Evolutionary conservation across 768 basidiomycete genomes (phyloP).

Genomic region (Cystofilobasidium bisporidii): DNA sequence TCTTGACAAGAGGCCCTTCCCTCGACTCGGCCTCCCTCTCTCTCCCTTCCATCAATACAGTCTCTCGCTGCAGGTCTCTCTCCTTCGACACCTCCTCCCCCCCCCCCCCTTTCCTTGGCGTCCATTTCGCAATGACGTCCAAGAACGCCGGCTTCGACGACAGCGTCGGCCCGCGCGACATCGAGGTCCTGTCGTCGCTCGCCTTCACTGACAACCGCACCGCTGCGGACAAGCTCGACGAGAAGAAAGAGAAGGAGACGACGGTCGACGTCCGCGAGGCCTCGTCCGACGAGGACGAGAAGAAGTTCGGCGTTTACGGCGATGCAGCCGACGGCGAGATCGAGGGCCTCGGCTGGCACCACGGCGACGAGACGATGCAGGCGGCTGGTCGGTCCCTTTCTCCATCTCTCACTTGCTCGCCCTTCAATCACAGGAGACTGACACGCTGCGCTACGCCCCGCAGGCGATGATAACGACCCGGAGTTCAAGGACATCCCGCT

Average conservation of each 20-base stretch:
- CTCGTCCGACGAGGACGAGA: background rate
- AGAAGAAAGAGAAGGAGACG: no score
- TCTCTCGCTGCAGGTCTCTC: no score
- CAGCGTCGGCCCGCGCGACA: background rate
- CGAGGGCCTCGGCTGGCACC: background rate
- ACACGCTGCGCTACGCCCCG: background rate
- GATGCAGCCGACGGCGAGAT: background rate
- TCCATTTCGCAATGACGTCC: no score
- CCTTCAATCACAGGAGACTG: no score
- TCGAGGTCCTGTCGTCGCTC: background rate
- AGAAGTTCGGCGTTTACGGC: background rate
- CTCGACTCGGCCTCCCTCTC: no score
- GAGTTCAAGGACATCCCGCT: conserved; percentile 10
- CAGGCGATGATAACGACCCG: conserved; percentile 10
- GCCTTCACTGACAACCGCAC: background rate
- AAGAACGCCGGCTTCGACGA: background rate
- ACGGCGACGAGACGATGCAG: background rate
- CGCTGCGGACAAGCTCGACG: background rate
- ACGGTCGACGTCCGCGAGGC: no score
- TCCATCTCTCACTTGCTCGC: background rate
- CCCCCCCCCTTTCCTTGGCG: no score
- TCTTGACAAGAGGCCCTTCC: no score
- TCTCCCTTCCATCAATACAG: no score
- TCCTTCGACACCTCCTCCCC: no score
- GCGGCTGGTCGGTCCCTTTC: background rate